Conservation (phyloP, 2,329 filamentous ascomycete species). For the Aspergillus fumigatiaffinis region DNA sequence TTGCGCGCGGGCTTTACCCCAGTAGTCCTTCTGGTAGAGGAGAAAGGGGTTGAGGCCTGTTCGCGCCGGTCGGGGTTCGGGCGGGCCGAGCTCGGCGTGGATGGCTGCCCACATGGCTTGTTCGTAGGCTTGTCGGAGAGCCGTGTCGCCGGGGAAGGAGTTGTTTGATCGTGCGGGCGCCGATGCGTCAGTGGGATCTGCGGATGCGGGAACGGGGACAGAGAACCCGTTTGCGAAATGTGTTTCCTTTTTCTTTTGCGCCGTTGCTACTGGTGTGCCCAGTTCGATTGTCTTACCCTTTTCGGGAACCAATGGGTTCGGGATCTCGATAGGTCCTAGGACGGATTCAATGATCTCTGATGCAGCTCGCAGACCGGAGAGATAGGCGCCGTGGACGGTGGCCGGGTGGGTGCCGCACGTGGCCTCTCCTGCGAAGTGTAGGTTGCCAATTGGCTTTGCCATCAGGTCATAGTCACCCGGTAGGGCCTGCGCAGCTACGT, state of each 20-base stretch:
- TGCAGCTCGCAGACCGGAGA: constrained; percentile 86
- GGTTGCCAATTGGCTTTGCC: constrained; percentile 76
- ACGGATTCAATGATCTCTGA: constrained; percentile 78
- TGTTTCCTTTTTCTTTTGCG: constrained; percentile 22
- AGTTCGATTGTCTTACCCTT: constrained; percentile 43
- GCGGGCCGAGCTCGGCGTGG: constrained; percentile 64
- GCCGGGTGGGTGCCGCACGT: constrained; percentile 94
- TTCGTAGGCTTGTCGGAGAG: constrained; percentile 51
- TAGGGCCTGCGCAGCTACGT: constrained; percentile 75
- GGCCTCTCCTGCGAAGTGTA: constrained; percentile 95
- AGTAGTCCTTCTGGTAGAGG: constrained; percentile 76
- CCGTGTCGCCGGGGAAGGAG: constrained; percentile 18
- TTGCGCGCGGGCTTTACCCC: constrained; percentile 59
- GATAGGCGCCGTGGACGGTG: constrained; percentile 92
- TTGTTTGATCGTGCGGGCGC: constrained; percentile 11
- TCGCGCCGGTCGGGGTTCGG: constrained; percentile 68
- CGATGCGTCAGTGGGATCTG: neutral
- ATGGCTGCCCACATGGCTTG: constrained; percentile 56
- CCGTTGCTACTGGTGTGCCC: constrained; percentile 17
- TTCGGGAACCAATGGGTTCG: constrained; percentile 68
- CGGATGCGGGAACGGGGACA: neutral
- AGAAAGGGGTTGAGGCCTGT: constrained; percentile 80
- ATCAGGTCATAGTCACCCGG: constrained; percentile 90
- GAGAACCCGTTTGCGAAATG: constrained; percentile 3
- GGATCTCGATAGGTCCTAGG: constrained; percentile 75